Evolutionary conservation across 306 rosid genomes (phyloP), one percentile per base, ranked within the genome.

Genomic region (Macrotyloma uniflorum): DNA sequence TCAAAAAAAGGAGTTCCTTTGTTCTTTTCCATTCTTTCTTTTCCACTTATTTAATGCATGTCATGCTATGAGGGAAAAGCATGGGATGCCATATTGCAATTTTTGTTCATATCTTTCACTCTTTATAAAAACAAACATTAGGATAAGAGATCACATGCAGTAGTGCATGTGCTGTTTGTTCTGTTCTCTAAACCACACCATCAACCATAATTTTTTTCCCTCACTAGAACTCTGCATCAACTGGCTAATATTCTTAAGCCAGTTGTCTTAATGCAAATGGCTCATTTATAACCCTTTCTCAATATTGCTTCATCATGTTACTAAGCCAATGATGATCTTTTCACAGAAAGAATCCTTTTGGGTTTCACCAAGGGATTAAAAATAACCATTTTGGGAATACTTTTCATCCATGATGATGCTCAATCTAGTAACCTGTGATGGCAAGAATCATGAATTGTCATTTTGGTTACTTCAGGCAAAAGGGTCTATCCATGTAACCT

Each of bases 91-190:
- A 51, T 67, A 22, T 67, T 67, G 55, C 30, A 59, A 11, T 73
- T 67, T 67, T 59, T 72, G 74, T 67, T 73, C 80, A 65, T 8
- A 36, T 18, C 68, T 57, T 64, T 54, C 50, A 13, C 36, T 43
- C 20, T 28, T 33, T 5, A 54, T 18, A 15, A 51, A 73, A 77
- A 78, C 13, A 38, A 61, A 74, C 67, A 5, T 7, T 62, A 68
- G 8, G 79, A 78, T 74, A 85, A 85, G 83, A 74, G 14, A 57
- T 79, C 82, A 82, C 77, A 63, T 79, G 86, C 74, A 51, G 51
- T 10, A 45, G 26, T 2, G 26, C 76, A 69, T 82, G 76, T 77
- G 83, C 57, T 72, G 71, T 51, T 85, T 67, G 74, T 73, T 81
- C 38, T 51, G 24, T 67, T 68, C 30, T 78, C 16, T 51, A 70